Evolutionary conservation across 345 rosid species (phyloP), one percentile per base, ranked within the genome.

Genomic region (Clarkia xantiana): DNA sequence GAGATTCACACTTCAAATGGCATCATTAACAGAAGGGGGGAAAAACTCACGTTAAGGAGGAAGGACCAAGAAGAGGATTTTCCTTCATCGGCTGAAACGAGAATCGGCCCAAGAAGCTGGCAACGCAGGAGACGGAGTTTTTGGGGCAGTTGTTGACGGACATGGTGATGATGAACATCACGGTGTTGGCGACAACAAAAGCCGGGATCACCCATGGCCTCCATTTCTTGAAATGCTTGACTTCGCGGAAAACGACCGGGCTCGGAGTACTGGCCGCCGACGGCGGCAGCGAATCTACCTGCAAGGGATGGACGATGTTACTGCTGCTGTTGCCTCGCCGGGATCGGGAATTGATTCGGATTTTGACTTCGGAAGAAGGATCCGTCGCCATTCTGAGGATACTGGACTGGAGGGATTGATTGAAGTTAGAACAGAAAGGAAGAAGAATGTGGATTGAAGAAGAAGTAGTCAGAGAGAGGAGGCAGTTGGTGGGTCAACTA

Each of bases 1-100:
- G 42, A 20, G 2, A 18, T 29, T 29, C 42, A 15, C 36, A n/a
- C 11, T 23, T 7, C 25, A 7, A 18, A 18, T 19, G 16, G 34
- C 41, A 41, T 42, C 11, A 14, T n/a, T 34, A n/a, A 4, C 10
- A 44, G 18, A 38, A 29, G 9, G 45, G n/a, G 22, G 14, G 15
- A 34, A 40, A 42, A n/a, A 41, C 77, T 71, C 69, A 82, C 94
- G 97, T 67, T 23, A 60, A 50, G 38, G 95, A 75, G 4, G 97
- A 80, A 66, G 94, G 97, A 57, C 97, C 97, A 9, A 90, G 77
- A 63, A 90, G 95, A 54, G 95, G 97, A 55, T 90, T 90, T 67
- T 90, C 97, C 53, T 76, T 74, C 7, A 81, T 72, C 51, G 74
- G 77, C 79, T 90, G 95, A 62, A 90, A 90, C 18, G 95, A 80